Evolutionary conservation across 1,284 basidiomycete genomes (phyloP), one percentile per base, ranked within the genome.

Genomic region (Macrocybe sp.): DNA sequence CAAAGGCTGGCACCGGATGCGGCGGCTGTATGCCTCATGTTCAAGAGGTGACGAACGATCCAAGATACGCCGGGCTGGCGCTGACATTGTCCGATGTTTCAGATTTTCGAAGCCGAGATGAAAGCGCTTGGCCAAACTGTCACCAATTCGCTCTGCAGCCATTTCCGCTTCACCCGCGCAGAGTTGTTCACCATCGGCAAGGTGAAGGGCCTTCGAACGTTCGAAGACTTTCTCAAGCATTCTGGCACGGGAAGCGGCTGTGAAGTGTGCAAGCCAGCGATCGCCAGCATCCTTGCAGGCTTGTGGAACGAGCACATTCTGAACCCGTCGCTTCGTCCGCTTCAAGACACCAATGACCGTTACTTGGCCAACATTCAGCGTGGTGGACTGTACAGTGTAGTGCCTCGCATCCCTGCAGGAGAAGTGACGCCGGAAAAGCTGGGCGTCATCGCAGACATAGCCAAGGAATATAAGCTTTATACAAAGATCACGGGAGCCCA

Each of bases 311-410:
- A 87, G 53, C 78, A 79, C 57, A 68, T 90, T 49, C 76, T 89
- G 76, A 66, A 74, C 16, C 77, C 81, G 0, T 68, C 64, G n/a
- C 81, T 85, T 54, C 79, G 83, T 54, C 75, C 80, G 36, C 80
- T 82, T 41, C 87, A 89, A 58, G 85, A 88, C 53, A 87, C 85
- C 16, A 86, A 86, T 52, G 81, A 83, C 57, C 63, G 56, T 44
- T 88, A 77, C 64, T 65, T 89, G 48, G 87, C 82, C 22, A 90
- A 90, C 59, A 85, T 90, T 42, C 87, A 90, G 60, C 73, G 87
- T 22, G 82, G 89, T 53, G 87, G 79, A 55, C 64, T 85, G 0
- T 89, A 85, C 64, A 84, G 80, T 2, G 85, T 90, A 49, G 74
- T 90, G 11, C 87, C 87, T 11, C 76, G 86, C 40, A 73, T 89